Base-by-base conservation (phyloP, 2,329 filamentous ascomycete genomes). In the Pseudocercospora eumusae region DNA sequence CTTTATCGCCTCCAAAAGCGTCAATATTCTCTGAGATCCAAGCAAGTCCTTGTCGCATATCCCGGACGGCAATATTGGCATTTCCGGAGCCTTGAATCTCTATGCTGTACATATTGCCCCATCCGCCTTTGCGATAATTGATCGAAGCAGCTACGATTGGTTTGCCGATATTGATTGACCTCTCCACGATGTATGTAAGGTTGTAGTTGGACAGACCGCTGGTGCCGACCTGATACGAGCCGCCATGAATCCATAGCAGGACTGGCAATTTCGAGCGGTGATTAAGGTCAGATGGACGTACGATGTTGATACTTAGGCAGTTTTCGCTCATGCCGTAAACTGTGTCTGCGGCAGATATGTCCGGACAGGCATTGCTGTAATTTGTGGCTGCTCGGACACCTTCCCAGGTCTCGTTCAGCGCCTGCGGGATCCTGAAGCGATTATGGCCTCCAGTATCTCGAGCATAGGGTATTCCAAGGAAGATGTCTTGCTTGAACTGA, bases 71-170 rank as follows among this genome's bases (percentile, higher is more conserved):
- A 11, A 69, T 55, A 57, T 81, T 81, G 59, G 88, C 75, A 42
- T 84, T 67, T 0, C 84, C 86, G 49, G 81, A 81, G 40, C 81
- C 81, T n/a, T 80, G 77, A n/a, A 84, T 80, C 56, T 83, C 68
- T 4, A 74, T 73, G 15, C 81, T 86, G 15, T 85, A 83, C 33
- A 90, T 75, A 75, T 93, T 92, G 0, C 90, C 90, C 69, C 91
- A 81, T 7, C 85, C 83, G 1, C 86, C 86, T 58, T 90, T 81
- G 8, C 88, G 82, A 73, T 90, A 86, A 74, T 84, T 84, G 73
- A 88, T 83, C 72, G 80, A 83, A 59, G 88, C 80, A 33, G 79
- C 84, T 45, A 89, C 77, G 52, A 89, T 75, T 9, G 82, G 82
- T 47, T 75, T 78, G 28, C 77, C 77, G 40, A 76, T 75, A 42